Evolutionary conservation across 129 eudicot species (phyloP), one percentile per base, ranked within the genome.

Genomic region (Flaveria ramosissima): DNA sequence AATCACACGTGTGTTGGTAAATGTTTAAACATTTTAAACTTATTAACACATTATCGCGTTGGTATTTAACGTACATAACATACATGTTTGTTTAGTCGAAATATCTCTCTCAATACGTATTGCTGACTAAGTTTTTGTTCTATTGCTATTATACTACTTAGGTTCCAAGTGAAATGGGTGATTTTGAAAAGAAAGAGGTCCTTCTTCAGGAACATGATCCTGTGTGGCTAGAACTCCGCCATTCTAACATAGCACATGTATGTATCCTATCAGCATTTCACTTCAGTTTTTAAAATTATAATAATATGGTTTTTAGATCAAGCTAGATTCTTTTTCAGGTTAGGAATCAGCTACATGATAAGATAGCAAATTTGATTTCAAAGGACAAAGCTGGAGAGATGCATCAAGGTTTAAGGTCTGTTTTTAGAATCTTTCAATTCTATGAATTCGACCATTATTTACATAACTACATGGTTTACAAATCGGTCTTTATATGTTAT

Each of bases 131-230:
- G 9, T 43, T 43, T 7, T 11, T 43, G 47, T 43, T 6, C 10
- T 43, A 7, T 43, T 43, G 9, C 12, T 9, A 43, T 43, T 43
- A 43, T 43, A 43, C 11, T 43, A 9, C 42, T 71, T 84, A 93
- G 98, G 92, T 88, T 82, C 89, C 91, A 60, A 83, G 91, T 84
- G 84, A 88, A 83, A 69, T 82, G 48, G 97, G 92, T 69, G 97
- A 89, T 36, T 50, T 39, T 60, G 98, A 90, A 82, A 88, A 78
- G 82, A 93, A 88, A 68, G 97, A 93, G 51, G 90, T 87, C 27
- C 91, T 93, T 78, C 83, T 93, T 85, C 96, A 93, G 71, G 98
- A 93, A 50, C 92, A 90, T 74, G 98, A 93, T 81, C 96, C 97
- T 63, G 66, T 93, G 71, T 93, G 97, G 98, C 78, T 90, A 73